Evolutionary conservation across 2,329 filamentous ascomycete species (phyloP), one percentile per base, ranked within the genome.

Genomic region (Ophiosphaerella herpotricha): DNA sequence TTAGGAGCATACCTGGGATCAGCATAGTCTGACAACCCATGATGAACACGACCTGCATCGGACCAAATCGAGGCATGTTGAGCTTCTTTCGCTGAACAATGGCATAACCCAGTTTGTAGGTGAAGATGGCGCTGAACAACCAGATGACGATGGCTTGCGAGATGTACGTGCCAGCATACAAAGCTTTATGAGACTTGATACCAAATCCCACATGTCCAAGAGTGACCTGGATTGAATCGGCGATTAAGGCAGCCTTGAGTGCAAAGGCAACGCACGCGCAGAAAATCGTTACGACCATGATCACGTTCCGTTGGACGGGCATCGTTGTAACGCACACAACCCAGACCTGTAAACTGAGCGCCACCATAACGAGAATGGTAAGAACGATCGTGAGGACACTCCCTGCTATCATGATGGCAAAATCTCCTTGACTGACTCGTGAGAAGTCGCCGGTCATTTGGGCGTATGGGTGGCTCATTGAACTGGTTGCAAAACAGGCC

Each of bases 11-110:
- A 86, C 85, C 80, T 65, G 86, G 86, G 54, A 88, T 75, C 31
- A 85, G 64, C 77, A 89, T 78, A 1, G 85, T 87, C 71, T 87
- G 85, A 54, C 82, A 85, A 40, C 84, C 82, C 80, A 87, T 86
- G 60, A 87, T 80, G 66, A 86, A 86, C 53, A 88, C 82, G 48
- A 86, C 80, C 59, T 86, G 83, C 78, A 88, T 84, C 1, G 84
- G 82, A 8, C 84, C 83, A 62, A 86, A 87, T 46, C 83, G 79
- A 47, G 75, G 78, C 61, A 87, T 75, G 1, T 84, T 83, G 52
- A 88, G 73, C 58, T 74, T 76, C 46, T 75, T 78, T 18, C 86
- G 80, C 55, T 81, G 75, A 7, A 75, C 66, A 31, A 88, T 79
- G 6, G 84, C 83, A 54, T 78, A 75, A 6, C 79, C 81, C 4